Percentiles rank a stretch among this genome's conserved stretches.
Evolutionary conservation across 2,329 filamentous ascomycete genomes (phyloP).

Genomic region (Neospermospora avenae): DNA sequence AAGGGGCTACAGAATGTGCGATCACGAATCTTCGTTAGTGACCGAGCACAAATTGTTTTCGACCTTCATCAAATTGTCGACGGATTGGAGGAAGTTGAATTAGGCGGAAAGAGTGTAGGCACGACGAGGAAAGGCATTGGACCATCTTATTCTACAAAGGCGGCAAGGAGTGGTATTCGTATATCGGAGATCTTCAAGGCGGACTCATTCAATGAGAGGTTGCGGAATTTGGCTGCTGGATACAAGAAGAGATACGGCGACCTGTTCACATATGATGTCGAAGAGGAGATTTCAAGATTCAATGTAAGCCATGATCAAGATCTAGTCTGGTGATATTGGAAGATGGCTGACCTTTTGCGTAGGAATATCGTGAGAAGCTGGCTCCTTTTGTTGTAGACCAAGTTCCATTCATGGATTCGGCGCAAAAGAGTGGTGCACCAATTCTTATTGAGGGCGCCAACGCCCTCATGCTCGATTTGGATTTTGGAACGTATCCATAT

Average conservation of each 20-base stretch:
- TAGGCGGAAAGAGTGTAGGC: slow-evolving; percentile 44
- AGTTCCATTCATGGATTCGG: slow-evolving; percentile 58
- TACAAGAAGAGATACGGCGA: slow-evolving; percentile 68
- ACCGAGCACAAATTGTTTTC: slow-evolving; percentile 49
- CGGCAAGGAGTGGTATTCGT: slow-evolving; percentile 62
- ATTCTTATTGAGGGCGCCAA: slow-evolving; percentile 69
- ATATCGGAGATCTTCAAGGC: slow-evolving; percentile 66
- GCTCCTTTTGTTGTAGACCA: slow-evolving; percentile 60
- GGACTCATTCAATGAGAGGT: slow-evolving; percentile 61
- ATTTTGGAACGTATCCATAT: slow-evolving; percentile 50
- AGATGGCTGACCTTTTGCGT: background rate
- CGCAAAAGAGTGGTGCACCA: slow-evolving; percentile 54
- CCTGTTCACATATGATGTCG: slow-evolving; percentile 61
- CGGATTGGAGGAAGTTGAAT: slow-evolving; percentile 58
- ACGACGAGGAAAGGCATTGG: slow-evolving; percentile 47
- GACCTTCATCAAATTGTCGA: slow-evolving; percentile 66
- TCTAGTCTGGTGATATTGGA: background rate
- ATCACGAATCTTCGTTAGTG: slow-evolving; percentile 60
- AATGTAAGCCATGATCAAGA: slow-evolving; percentile 36
- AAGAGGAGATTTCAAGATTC: slow-evolving; percentile 64
- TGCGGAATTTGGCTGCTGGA: slow-evolving; percentile 56
- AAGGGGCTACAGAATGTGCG: slow-evolving; percentile 55
- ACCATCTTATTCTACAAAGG: slow-evolving; percentile 59
- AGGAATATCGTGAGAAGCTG: slow-evolving; percentile 52
- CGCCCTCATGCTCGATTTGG: slow-evolving; percentile 65